These are phyloP conservation scores for Aquilaria malaccensis DNA, from an alignment of 345 rosid genomes.

Conservation along the genomic window DNA sequence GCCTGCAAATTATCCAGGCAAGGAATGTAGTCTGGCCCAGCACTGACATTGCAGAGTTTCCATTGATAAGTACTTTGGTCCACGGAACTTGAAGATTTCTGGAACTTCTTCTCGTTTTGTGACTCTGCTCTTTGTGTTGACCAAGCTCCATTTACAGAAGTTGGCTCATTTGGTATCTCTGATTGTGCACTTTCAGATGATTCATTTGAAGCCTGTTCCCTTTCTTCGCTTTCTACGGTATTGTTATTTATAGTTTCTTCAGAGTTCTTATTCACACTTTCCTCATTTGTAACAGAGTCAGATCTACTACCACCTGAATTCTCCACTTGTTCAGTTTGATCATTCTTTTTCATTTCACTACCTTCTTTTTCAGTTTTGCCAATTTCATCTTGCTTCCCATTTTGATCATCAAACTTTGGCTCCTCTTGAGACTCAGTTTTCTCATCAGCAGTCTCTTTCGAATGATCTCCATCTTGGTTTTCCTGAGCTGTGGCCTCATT, in stretches of 20 bases:
- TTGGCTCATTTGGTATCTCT: slow-evolving; percentile 62
- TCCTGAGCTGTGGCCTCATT: slow-evolving; percentile 15
- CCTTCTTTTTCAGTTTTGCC: slow-evolving; percentile 19
- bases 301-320: slow-evolving; percentile 29
- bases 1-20: slow-evolving; percentile 84
- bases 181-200: slow-evolving; percentile 46
- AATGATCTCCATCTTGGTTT: slow-evolving; percentile 17
- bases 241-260: slow-evolving; percentile 23
- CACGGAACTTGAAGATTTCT: slow-evolving; percentile 30
- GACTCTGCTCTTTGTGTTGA: slow-evolving; percentile 81
- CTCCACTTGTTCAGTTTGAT: slow-evolving; percentile 25
- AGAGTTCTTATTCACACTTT: slow-evolving; percentile 19
- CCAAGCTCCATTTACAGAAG: slow-evolving; percentile 58
- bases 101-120: slow-evolving; percentile 75
- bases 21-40: slow-evolving; percentile 93
- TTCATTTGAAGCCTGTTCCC: slow-evolving; percentile 32
- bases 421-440: slow-evolving; percentile 28
- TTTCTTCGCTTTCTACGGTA: slow-evolving; percentile 37
- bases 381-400: slow-evolving; percentile 23
- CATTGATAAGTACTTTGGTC: slow-evolving; percentile 37
- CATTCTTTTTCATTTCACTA: slow-evolving; percentile 24
- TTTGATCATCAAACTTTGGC: slow-evolving; percentile 19
- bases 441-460: slow-evolving; percentile 22
- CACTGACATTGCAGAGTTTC: slow-evolving; percentile 81
- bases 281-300: slow-evolving; percentile 19